These are phyloP conservation scores for Chimonanthus salicifolius DNA, from an alignment of 164 flowering plant species.

Conservation along the genomic window DNA sequence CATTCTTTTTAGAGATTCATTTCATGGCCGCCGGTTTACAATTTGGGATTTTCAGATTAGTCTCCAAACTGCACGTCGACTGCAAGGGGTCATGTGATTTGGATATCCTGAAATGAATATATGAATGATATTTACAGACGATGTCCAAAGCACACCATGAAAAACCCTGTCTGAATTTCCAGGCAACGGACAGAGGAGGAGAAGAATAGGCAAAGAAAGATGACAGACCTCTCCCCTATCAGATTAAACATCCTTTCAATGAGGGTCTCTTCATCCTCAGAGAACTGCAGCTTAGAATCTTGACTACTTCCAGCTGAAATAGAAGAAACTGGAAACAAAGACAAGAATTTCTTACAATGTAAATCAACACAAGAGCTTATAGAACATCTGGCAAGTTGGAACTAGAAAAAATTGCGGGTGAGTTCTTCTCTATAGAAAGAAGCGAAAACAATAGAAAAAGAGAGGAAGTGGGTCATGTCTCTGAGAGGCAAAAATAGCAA, in stretches of 20 bases:
- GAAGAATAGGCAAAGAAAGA: background rate
- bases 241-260: conserved; percentile 29
- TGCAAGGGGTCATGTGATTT: too few relatives aligned
- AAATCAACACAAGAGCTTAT: too few relatives aligned
- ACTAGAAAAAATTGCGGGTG: too few relatives aligned
- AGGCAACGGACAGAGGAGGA: background rate
- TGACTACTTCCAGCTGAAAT: conserved; percentile 1
- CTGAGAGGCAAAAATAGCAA: background rate
- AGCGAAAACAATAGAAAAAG: background rate
- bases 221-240: conserved; percentile 25
- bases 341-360: too few relatives aligned
- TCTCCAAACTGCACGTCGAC: too few relatives aligned
- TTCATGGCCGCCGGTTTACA: too few relatives aligned
- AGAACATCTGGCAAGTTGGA: too few relatives aligned
- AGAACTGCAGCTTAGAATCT: conserved; percentile 20
- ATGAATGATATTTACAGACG: background rate
- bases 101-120: too few relatives aligned
- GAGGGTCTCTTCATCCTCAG: conserved; percentile 30
- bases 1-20: too few relatives aligned
- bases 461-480: background rate
- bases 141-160: background rate
- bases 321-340: background rate
- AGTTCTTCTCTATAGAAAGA: background rate
- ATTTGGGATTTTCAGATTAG: too few relatives aligned
- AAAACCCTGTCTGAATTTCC: background rate